A percentile compares a stretch with the other conserved stretches of the same genome.
Conservation (phyloP, 2,329 filamentous ascomycete species). For the Cercospora canescens region DNA sequence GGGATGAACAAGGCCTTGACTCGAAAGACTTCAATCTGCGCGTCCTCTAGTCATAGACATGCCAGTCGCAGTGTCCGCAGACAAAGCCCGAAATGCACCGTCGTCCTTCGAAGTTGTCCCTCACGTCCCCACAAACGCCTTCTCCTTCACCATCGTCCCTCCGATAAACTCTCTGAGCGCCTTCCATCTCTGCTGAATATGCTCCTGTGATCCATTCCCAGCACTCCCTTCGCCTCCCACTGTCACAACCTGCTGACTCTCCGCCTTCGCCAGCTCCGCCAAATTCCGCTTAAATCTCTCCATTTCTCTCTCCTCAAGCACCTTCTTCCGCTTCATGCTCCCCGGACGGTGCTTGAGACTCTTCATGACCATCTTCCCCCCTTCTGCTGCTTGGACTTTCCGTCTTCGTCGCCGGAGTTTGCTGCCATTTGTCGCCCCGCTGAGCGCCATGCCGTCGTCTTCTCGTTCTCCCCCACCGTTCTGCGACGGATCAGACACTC, state of each 20-base stretch:
- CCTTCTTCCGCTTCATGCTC: constrained; percentile 80
- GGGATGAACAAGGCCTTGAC: too few species aligned
- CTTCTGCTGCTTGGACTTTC: constrained; percentile 35
- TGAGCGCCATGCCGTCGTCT: neutral
- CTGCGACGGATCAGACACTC: constrained; percentile 12
- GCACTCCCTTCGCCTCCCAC: constrained; percentile 23
- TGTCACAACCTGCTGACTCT: constrained; percentile 20
- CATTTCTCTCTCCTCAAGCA: constrained; percentile 76
- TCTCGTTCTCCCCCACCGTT: neutral
- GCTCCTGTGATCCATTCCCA: constrained; percentile 31
- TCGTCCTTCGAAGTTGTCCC: too few species aligned
- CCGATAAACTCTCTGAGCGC: constrained; percentile 82
- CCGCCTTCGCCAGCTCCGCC: constrained; percentile 61
- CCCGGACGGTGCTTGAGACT: constrained; percentile 75
- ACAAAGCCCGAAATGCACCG: too few species aligned
- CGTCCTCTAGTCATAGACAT: too few species aligned
- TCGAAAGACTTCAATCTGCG: too few species aligned
- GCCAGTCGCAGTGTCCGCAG: too few species aligned
- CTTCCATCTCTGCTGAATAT: constrained; percentile 67
- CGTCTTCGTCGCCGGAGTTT: constrained; percentile 3
- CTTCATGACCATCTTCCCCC: constrained; percentile 69
- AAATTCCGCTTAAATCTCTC: constrained; percentile 82
- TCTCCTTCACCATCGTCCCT: constrained; percentile 84
- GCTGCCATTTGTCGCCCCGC: neutral
- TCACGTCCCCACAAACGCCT: constrained; percentile 59